Evolutionary conservation across 177 flowering plant species (phyloP).

Genomic region (Vitis hybrid): DNA sequence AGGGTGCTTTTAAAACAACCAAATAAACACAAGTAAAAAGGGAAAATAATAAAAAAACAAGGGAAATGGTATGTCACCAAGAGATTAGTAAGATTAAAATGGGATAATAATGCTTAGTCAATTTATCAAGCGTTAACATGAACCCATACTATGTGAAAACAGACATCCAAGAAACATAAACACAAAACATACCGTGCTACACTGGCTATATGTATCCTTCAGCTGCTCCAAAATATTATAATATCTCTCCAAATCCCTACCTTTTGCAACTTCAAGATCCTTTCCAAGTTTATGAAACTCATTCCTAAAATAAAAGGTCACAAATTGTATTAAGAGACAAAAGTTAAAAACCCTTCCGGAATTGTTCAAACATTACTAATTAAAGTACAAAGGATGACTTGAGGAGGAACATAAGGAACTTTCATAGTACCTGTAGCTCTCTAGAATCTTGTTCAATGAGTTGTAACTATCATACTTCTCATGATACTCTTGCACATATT

Average conservation of each 20-base stretch:
- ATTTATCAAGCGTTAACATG: neutral
- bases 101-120: neutral
- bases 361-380: constrained; percentile 1
- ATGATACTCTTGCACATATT: constrained; percentile 76
- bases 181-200: constrained; percentile 53
- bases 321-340: constrained; percentile 2
- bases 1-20: neutral
- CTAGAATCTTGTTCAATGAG: constrained; percentile 62
- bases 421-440: constrained; percentile 59
- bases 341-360: neutral
- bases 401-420: neutral
- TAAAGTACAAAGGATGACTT: neutral
- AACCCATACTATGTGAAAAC: neutral
- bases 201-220: constrained; percentile 64
- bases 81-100: neutral
- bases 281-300: constrained; percentile 62
- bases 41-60: neutral
- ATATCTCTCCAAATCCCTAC: constrained; percentile 58
- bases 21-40: neutral
- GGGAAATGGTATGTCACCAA: neutral
- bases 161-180: neutral
- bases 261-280: constrained; percentile 73
- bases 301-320: constrained; percentile 41
- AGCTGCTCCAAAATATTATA: constrained; percentile 49
- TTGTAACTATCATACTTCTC: constrained; percentile 74